Conservation (phyloP, 768 basidiomycete genomes). For the Lactarius trivialis region DNA sequence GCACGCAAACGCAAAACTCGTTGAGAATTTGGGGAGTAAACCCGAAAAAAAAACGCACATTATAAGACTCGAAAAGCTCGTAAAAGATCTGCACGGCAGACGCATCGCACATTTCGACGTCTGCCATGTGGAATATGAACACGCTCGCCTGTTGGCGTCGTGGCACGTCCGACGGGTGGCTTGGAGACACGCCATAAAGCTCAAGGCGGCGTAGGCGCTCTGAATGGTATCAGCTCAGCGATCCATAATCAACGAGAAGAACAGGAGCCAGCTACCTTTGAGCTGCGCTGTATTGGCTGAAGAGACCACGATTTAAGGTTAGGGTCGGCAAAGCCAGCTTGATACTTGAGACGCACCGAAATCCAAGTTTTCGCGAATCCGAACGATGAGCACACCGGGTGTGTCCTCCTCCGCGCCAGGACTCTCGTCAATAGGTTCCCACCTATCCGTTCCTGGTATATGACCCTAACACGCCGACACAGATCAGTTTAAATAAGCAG, state of each 20-base stretch:
- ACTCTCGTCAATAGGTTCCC: constrained; percentile 87
- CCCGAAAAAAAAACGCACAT: constrained; percentile 36
- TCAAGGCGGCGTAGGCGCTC: constrained; percentile 82
- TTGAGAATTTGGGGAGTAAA: neutral
- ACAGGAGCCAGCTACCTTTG: constrained; percentile 50
- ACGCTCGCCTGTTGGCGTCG: constrained; percentile 65
- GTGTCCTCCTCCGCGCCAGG: constrained; percentile 76
- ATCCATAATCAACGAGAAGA: neutral
- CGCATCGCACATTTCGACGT: constrained; percentile 87
- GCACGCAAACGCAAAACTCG: neutral
- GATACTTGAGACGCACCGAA: constrained; percentile 57
- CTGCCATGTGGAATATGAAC: constrained; percentile 89
- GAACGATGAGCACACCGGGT: constrained; percentile 77
- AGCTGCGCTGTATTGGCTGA: constrained; percentile 91
- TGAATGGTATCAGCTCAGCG: constrained; percentile 25
- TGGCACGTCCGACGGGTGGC: constrained; percentile 87
- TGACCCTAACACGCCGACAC: constrained; percentile 50
- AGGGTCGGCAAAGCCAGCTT: neutral
- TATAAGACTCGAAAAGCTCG: constrained; percentile 74
- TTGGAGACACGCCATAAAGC: constrained; percentile 70
- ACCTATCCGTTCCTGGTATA: constrained; percentile 80
- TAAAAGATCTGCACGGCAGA: constrained; percentile 85
- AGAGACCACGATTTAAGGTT: constrained; percentile 12
- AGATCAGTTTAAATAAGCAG: neutral
- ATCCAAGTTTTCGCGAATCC: constrained; percentile 85